phyloP scores from a whole-genome alignment of 164 flowering plant species.

The Kingdonia uniflora region DNA sequence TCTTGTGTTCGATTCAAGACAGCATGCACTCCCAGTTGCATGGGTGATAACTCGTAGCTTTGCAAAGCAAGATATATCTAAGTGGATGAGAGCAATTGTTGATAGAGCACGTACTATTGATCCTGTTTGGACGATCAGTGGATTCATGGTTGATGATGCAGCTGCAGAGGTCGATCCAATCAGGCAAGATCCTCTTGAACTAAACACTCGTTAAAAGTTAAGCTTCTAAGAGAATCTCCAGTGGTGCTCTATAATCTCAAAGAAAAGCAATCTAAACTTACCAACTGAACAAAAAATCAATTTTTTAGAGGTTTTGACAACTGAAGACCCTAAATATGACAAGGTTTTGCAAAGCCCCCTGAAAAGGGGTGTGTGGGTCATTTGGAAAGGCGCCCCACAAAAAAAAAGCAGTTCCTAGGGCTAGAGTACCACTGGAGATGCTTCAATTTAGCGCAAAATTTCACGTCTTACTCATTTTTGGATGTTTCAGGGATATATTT shows the following conservation, averaged over 20 bases:
- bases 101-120: slow-evolving; percentile 57
- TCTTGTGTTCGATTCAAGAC: slow-evolving; percentile 92
- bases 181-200: slow-evolving; percentile 39
- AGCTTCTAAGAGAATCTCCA: too few relatives aligned
- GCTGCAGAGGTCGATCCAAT: slow-evolving; percentile 91
- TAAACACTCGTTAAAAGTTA: too few relatives aligned
- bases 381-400: too few relatives aligned
- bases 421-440: too few relatives aligned
- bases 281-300: too few relatives aligned
- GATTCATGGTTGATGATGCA: slow-evolving; percentile 92
- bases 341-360: too few relatives aligned
- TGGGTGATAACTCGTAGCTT: slow-evolving; percentile 82
- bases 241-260: too few relatives aligned
- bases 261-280: too few relatives aligned
- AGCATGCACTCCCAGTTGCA: slow-evolving; percentile 93
- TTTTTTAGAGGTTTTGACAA: too few relatives aligned
- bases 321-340: too few relatives aligned
- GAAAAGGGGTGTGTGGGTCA: too few relatives aligned
- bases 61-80: slow-evolving; percentile 55
- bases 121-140: slow-evolving; percentile 63
- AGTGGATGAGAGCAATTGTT: slow-evolving; percentile 86
- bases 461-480: background rate
- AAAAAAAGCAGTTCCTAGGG: too few relatives aligned
- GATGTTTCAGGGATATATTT: slow-evolving; percentile 63
- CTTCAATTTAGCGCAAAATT: background rate